Conservation (phyloP, 805 yeast genomes). For the Candida tibetensis region DNA sequence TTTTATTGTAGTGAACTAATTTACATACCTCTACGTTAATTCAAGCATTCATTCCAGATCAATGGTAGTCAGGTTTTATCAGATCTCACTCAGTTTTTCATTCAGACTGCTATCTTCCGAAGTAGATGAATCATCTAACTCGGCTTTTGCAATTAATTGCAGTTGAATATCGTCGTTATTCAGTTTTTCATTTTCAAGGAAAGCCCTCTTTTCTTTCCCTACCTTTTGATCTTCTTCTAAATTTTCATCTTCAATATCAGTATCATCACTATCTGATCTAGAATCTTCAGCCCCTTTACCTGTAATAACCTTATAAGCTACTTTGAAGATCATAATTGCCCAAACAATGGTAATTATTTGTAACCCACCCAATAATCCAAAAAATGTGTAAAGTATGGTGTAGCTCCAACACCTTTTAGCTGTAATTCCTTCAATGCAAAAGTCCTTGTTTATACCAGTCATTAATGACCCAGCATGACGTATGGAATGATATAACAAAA, state of each 20-base stretch:
- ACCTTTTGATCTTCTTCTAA: background rate
- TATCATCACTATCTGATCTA: constrained; percentile 77
- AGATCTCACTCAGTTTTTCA: too few relatives aligned
- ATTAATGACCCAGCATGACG: constrained; percentile 40
- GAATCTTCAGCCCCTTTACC: constrained; percentile 84
- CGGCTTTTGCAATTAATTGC: too few relatives aligned
- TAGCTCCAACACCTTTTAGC: constrained; percentile 53
- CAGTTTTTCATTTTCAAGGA: too few relatives aligned
- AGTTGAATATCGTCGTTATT: too few relatives aligned
- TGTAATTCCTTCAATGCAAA: constrained; percentile 36
- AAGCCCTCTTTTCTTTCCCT: background rate
- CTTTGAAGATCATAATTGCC: constrained; percentile 71
- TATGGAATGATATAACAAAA: constrained; percentile 59
- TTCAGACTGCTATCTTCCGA: too few relatives aligned
- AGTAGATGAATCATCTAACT: background rate
- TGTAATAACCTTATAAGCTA: constrained; percentile 63
- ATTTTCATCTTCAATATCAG: constrained; percentile 25
- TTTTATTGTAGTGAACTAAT: too few relatives aligned
- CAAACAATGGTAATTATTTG: constrained; percentile 68
- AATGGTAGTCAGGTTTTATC: too few relatives aligned
- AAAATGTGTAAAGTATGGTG: constrained; percentile 44
- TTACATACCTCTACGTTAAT: too few relatives aligned
- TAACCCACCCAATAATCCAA: constrained; percentile 57
- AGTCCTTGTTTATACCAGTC: constrained; percentile 33
- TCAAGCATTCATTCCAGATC: too few relatives aligned